Percentiles rank a stretch among this genome's conserved stretches.
These are phyloP conservation scores for Trichoderma virens DNA, from an alignment of 495 filamentous ascomycete genomes.

Conservation along the genomic window DNA sequence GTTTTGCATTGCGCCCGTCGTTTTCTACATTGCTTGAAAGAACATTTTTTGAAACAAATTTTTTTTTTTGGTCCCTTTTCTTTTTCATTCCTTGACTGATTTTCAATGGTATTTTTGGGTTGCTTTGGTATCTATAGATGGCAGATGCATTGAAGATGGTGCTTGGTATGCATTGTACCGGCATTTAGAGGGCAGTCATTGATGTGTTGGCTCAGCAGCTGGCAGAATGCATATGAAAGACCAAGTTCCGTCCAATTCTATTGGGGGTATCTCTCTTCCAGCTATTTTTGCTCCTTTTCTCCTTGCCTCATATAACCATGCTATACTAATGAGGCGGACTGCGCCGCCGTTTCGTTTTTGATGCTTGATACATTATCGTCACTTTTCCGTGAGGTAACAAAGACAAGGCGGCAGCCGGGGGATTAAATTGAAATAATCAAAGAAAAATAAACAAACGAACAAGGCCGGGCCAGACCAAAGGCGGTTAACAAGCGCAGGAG, in stretches of 20 bases:
- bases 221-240: neutral
- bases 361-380: too few species aligned
- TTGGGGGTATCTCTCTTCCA: constrained; percentile 18
- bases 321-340: neutral
- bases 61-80: neutral
- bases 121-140: neutral
- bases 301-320: constrained; percentile 11
- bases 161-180: neutral
- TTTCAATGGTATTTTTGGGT: neutral
- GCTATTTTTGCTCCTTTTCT: constrained; percentile 21
- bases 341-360: too few species aligned
- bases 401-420: too few species aligned
- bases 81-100: neutral
- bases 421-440: neutral
- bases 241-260: constrained; percentile 3
- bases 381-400: too few species aligned
- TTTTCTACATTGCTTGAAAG: neutral
- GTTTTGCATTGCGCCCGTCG: neutral
- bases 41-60: neutral
- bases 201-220: neutral
- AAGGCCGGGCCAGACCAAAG: neutral
- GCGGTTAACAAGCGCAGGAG: too few species aligned
- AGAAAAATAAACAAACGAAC: neutral
- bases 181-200: neutral
- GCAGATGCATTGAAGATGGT: neutral